phyloP scores from a whole-genome alignment of 1,139 yeast genomes.

The Eremothecium sinecaudum region DNA sequence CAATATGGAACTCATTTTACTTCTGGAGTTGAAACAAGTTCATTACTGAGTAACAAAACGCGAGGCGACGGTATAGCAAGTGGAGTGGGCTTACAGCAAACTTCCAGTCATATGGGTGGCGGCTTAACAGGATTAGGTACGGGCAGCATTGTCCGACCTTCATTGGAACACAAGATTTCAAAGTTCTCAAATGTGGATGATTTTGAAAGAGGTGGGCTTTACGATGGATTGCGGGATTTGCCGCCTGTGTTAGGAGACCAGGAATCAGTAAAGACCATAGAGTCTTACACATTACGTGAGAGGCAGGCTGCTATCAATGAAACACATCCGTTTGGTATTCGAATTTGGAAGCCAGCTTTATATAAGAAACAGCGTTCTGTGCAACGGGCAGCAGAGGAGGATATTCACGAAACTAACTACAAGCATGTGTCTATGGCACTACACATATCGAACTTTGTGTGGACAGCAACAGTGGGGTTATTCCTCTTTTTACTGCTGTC shows the following conservation, averaged over 20 bases:
- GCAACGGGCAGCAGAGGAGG: slow-evolving; percentile 84
- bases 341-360: slow-evolving; percentile 96
- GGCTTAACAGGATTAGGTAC: neutral
- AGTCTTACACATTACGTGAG: slow-evolving; percentile 81
- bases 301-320: slow-evolving; percentile 93
- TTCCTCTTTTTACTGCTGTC: slow-evolving; percentile 45
- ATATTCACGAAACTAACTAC: slow-evolving; percentile 64
- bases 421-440: slow-evolving; percentile 52
- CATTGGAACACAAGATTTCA: slow-evolving; percentile 7
- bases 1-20: too few relatives aligned
- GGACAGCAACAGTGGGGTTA: slow-evolving; percentile 69
- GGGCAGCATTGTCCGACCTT: slow-evolving; percentile 4
- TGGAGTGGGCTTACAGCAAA: neutral
- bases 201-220: slow-evolving; percentile 6
- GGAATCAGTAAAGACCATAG: slow-evolving; percentile 51
- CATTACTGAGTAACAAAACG: too few relatives aligned
- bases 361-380: slow-evolving; percentile 90
- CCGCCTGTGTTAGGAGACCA: slow-evolving; percentile 29
- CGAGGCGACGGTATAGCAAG: slow-evolving; percentile 28
- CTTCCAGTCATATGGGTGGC: neutral
- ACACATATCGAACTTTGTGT: slow-evolving; percentile 58
- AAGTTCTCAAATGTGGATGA: slow-evolving; percentile 7
- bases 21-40: too few relatives aligned
- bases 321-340: slow-evolving; percentile 96
- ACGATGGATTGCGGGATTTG: slow-evolving; percentile 14